Base-by-base conservation (phyloP, 805 yeast genomes). In the Candida khao-thaluensis region DNA sequence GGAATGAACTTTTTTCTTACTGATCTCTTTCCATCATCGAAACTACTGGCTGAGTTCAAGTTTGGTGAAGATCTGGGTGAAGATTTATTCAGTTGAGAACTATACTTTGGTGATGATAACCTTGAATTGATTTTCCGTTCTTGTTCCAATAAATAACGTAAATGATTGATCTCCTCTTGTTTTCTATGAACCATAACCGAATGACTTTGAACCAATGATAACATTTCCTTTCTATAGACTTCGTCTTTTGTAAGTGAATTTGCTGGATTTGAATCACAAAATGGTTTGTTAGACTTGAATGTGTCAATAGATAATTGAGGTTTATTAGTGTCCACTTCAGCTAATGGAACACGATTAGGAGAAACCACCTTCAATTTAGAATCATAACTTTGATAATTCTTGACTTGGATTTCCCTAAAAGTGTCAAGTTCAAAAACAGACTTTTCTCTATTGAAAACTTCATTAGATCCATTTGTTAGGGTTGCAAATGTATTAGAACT, bases 151-250 rank as follows among this genome's bases (percentile, higher is more conserved):
- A 61, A 46, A 12, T 48, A 36, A 29, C 50, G 54, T 17, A 59
- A 43, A 30, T 53, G 49, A 10, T 49, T 43, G 14, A 56, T 58
- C 42, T 60, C 62, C 12, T 49, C 43, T 37, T 55, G 57, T 35
- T 61, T 62, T 35, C 50, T 56, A 11, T 40, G 31, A 7, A 59
- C 44, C 37, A 58, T 45, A 3, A 37, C 35, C 9, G 50, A 42
- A 29, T 60, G 60, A 8, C 52, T 48, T 31, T 55, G 50, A 7
- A 56, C 48, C 14, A 60, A 42, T 11, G 45, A 26, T 33, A 50
- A 42, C 57, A 57, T 49, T 43, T 56, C 63, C 5, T 43, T 44
- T 29, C 57, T 40, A 28, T 51, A 52, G 8, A 53, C 44, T 32
- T 41, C 48, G 33, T 47, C 41, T 30, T 30, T 42, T 3, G 48